Evolutionary conservation across 1,139 yeast species (phyloP), one percentile per base, ranked within the genome.

Genomic region (Debaryomyces robertsiae): DNA sequence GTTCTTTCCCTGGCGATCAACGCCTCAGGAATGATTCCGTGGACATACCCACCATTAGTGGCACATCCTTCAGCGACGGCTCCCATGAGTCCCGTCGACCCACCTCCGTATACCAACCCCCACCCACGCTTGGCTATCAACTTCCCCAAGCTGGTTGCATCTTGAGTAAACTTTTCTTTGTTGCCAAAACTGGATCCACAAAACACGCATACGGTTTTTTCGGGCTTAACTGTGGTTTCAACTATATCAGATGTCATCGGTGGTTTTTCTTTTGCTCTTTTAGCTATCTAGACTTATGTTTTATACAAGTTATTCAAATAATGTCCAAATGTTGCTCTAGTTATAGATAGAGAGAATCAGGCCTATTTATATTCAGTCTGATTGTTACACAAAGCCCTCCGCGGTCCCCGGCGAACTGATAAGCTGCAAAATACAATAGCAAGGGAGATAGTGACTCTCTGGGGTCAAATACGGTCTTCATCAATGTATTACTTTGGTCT

Each of bases 81-180:
- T 2, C 96, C 96, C 96, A 88, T 90, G 41, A 88, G 63, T 3
- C 95, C 93, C 2, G 87, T 83, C 22, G 93, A 82, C 14, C 96
- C 96, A 32, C 96, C 97, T 24, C 96, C 96, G 55, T 89, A 89
- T 6, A 89, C 95, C 37, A 89, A 68, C 3, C 90, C 90, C 82
- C 89, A 85, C 43, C 76, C 71, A 44, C 72, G 69, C 22, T 63
- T 55, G 14, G 89, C 86, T 47, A 89, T 61, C 19, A 73, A 55
- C 39, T 67, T 52, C 15, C 95, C 96, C 32, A 89, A 68, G 24
- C 70, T 60, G 14, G 67, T 55, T 2, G 95, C 94, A 25, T 69
- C 70, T 4, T 68, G 69, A 11, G 82, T 69, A 55, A 63, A 86
- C 3, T 57, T 54, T 3, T 74, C 68, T 42, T 76, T 71, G 40